Conservation (phyloP, 768 basidiomycete species). For the Mycena alexandri region DNA sequence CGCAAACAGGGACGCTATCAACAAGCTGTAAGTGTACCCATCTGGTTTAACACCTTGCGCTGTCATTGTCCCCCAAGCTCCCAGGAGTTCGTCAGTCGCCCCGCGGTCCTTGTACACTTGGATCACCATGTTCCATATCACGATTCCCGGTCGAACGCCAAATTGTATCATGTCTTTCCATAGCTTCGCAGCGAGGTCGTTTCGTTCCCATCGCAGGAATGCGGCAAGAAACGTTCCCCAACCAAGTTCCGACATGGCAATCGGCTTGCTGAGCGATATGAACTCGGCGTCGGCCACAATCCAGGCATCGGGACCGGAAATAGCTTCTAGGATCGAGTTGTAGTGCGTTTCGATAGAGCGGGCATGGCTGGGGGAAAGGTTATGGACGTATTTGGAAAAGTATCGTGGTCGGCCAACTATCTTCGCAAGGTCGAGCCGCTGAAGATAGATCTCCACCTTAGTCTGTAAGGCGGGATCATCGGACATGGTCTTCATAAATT, state of each 20-base stretch:
- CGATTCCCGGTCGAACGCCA: conserved; percentile 63
- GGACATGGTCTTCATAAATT: conserved; percentile 56
- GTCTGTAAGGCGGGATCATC: conserved; percentile 50
- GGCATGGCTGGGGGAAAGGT: conserved; percentile 54
- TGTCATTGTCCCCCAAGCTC: conserved; percentile 75
- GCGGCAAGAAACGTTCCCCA: conserved; percentile 78
- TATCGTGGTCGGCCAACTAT: conserved; percentile 63
- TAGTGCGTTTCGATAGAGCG: conserved; percentile 63
- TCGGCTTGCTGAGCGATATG: conserved; percentile 53
- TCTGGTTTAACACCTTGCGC: conserved; percentile 70
- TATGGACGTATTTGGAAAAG: conserved; percentile 64
- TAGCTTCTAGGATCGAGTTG: conserved; percentile 60
- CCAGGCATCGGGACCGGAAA: conserved; percentile 66
- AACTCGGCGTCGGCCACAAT: conserved; percentile 58
- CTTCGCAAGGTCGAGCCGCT: conserved; percentile 64
- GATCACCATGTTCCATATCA: conserved; percentile 80
- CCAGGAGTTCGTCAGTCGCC: conserved; percentile 64
- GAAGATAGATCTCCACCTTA: conserved; percentile 60
- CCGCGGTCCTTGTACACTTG: conserved; percentile 69
- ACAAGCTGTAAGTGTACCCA: conserved; percentile 73
- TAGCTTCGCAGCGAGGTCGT: conserved; percentile 69
- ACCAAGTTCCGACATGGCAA: conserved; percentile 66
- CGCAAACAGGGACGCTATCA: conserved; percentile 73
- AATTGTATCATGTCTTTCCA: conserved; percentile 76
- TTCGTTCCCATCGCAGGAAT: conserved; percentile 68